Base-by-base conservation (phyloP, 768 basidiomycete genomes). In the Rhodotorula babjevae region DNA sequence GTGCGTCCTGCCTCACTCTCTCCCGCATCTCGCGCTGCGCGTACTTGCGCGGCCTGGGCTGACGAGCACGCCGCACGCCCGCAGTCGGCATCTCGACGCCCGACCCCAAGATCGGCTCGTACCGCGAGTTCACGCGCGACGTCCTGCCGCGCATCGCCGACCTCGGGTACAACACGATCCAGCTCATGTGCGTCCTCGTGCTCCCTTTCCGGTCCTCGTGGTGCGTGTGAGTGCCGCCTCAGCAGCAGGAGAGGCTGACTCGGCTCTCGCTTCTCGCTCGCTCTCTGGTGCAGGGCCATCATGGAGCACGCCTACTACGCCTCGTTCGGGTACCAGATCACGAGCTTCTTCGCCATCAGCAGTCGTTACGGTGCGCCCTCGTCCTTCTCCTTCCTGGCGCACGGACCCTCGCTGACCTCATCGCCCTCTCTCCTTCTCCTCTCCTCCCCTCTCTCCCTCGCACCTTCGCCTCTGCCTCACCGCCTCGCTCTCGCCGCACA, bases 201-300 rank as follows among this genome's bases (percentile, higher is more conserved):
- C 56, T 3, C 49, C 25, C 46, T 53, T 47, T 25, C n/a, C n/a
- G n/a, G n/a, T n/a, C n/a, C n/a, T n/a, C n/a, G n/a, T n/a, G n/a
- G n/a, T n/a, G n/a, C n/a, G n/a, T n/a, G n/a, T n/a, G n/a, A n/a
- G n/a, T n/a, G n/a, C n/a, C n/a, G n/a, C n/a, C n/a, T n/a, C n/a
- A n/a, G n/a, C n/a, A n/a, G n/a, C n/a, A n/a, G n/a, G n/a, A n/a
- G n/a, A n/a, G n/a, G n/a, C n/a, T n/a, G n/a, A n/a, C n/a, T n/a
- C n/a, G n/a, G n/a, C n/a, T n/a, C n/a, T n/a, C n/a, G n/a, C n/a
- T n/a, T n/a, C n/a, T n/a, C n/a, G n/a, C n/a, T n/a, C n/a, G n/a
- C n/a, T n/a, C n/a, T n/a, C n/a, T n/a, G n/a, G 92, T 93, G 81
- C 75, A 98, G 97, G 95, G 95, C 95, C 18, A 85, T 97, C 75